A percentile compares a stretch with the other conserved stretches of the same genome.
Evolutionary conservation across 768 basidiomycete species (phyloP).

Genomic region (Agrocybe chaxingu): DNA sequence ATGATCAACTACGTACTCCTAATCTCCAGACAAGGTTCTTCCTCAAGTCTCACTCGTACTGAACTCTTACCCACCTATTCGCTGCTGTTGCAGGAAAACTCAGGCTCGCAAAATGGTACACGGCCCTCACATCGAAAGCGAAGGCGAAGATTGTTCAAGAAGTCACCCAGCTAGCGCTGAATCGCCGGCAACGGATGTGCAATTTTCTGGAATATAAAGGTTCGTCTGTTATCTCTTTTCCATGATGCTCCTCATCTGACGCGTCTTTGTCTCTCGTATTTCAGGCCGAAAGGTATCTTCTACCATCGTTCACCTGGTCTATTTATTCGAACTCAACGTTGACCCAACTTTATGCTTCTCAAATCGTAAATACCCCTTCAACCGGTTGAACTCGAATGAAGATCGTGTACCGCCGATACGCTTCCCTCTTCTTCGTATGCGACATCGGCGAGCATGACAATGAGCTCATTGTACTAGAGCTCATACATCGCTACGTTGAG

Average conservation of each 20-base stretch:
- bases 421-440: constrained; percentile 92
- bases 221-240: constrained; percentile 27
- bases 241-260: background rate
- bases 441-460: constrained; percentile 84
- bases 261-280: background rate
- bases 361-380: background rate
- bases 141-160: constrained; percentile 95
- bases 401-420: constrained; percentile 94
- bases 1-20: constrained; percentile 95
- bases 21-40: constrained; percentile 81
- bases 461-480: constrained; percentile 87
- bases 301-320: background rate
- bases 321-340: background rate
- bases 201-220: constrained; percentile 98
- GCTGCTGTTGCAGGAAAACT: constrained; percentile 65
- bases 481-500: constrained; percentile 93
- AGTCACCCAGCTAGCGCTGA: constrained; percentile 89
- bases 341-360: background rate
- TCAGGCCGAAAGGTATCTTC: constrained; percentile 28
- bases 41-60: background rate
- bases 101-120: constrained; percentile 95
- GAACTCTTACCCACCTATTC: background rate
- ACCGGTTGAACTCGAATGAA: constrained; percentile 22
- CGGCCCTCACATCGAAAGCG: constrained; percentile 73
- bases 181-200: constrained; percentile 86